Base-by-base conservation (phyloP, 106 monocot species). In the Dactylorhiza incarnata region DNA sequence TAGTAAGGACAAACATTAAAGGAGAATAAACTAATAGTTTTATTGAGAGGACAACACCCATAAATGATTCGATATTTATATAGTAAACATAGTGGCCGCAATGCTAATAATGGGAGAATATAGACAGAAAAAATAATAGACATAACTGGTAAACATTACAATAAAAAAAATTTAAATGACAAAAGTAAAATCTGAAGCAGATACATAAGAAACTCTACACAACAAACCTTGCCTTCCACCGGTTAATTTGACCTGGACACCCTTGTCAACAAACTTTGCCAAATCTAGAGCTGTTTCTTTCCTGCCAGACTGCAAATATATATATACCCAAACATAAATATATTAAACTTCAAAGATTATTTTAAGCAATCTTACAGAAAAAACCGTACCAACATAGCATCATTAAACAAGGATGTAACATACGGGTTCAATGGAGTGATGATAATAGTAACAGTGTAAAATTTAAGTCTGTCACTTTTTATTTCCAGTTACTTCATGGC, bases 251-350 rank as follows among this genome's bases (percentile, higher is more conserved):
- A 99, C 97, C 76, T 99, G 94, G 16, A 94, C 94, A 43, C 97
- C 97, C 79, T 99, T 99, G 84, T 94, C 97, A 63, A 99, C 84
- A 78, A 91, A 99, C 78, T 99, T 99, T 14, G 94, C 97, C 74
- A 99, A 72, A 88, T 99, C 97, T 45, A 94, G 47, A 76, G 89
- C 91, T 24, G 97, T 99, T 77, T 99, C 97, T 83, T 99, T 99
- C 68, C 94, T 67, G 9, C 94, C 94, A 56, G 97, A 94, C 97
- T 99, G 83, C 4, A 81, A 82, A 37, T 37, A 37, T 29, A 29
- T 29, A 29, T 29, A 29, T n/a, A n/a, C n/a, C n/a, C 22, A 58
- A 22, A 58, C 20, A 2, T 55, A 55, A 19, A 58, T 58, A 58
- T 58, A 20, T 19, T 7, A 1, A 58, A 58, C 58, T 58, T 58